These are phyloP conservation scores for Halenospora varia DNA, from an alignment of 495 filamentous ascomycete species.

Conservation along the genomic window DNA sequence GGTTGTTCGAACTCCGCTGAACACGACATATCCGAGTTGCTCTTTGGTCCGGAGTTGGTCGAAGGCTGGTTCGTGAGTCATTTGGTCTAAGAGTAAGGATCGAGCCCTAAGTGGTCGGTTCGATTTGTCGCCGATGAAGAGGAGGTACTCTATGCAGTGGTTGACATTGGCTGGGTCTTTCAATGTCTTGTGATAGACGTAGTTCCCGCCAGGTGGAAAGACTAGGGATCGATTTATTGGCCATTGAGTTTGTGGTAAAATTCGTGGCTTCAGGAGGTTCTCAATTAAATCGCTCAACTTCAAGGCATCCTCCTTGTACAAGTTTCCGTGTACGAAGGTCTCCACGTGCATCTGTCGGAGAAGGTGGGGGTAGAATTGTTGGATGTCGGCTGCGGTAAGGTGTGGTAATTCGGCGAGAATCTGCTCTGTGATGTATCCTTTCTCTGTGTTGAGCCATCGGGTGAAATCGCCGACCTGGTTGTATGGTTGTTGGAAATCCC, in stretches of 20 bases:
- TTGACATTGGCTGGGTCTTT: slow-evolving; percentile 94
- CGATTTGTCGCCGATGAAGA: slow-evolving; percentile 71
- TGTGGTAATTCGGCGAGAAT: slow-evolving; percentile 70
- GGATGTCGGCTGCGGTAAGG: slow-evolving; percentile 69
- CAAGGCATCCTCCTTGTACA: slow-evolving; percentile 93
- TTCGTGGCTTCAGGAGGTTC: slow-evolving; percentile 68
- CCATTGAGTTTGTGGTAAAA: slow-evolving; percentile 76
- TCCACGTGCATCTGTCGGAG: slow-evolving; percentile 86
- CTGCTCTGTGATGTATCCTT: slow-evolving; percentile 77
- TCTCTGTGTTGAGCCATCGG: slow-evolving; percentile 71
- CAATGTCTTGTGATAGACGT: slow-evolving; percentile 70
- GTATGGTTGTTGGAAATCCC: slow-evolving; percentile 83
- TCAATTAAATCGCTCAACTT: slow-evolving; percentile 81
- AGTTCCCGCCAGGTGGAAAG: slow-evolving; percentile 76
- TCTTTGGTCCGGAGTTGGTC: slow-evolving; percentile 95
- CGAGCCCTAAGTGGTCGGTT: slow-evolving; percentile 68
- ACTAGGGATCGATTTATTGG: slow-evolving; percentile 70
- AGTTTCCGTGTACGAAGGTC: slow-evolving; percentile 82
- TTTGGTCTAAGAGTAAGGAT: slow-evolving; percentile 79
- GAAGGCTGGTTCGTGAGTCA: slow-evolving; percentile 89
- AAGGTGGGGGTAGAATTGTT: slow-evolving; percentile 73
- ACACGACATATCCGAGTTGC: slow-evolving; percentile 96
- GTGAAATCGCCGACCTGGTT: slow-evolving; percentile 85
- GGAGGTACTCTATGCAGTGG: slow-evolving; percentile 88
- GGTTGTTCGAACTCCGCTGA: slow-evolving; percentile 66